A percentile compares a stretch with the other conserved stretches of the same genome.
These are phyloP conservation scores for Salvia sclarea DNA, from an alignment of 305 asterid genomes.

Conservation along the genomic window DNA sequence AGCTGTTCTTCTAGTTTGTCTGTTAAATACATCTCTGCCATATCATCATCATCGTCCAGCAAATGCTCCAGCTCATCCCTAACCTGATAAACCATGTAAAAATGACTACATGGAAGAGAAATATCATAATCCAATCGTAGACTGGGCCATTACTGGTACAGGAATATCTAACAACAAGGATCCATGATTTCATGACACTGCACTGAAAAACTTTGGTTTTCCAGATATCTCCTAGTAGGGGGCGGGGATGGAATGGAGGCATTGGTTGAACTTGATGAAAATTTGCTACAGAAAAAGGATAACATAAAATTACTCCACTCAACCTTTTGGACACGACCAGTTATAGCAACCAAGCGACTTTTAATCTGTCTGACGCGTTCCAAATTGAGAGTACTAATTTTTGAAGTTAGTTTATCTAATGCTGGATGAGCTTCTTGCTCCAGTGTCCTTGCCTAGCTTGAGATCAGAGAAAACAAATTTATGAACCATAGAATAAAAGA, in stretches of 20 bases:
- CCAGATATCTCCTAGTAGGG: no score
- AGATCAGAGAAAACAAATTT: constrained; percentile 30
- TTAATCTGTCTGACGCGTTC: constrained; percentile 96
- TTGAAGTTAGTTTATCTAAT: constrained; percentile 79
- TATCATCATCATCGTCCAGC: constrained; percentile 94
- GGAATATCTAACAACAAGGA: no score
- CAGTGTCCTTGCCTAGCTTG: constrained; percentile 82
- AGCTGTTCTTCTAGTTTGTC: constrained; percentile 66
- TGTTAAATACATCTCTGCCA: no score
- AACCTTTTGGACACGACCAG: constrained; percentile 99
- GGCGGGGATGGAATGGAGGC: no score
- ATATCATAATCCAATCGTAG: no score
- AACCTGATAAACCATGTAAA: constrained; percentile 51
- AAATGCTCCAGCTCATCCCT: constrained; percentile 96
- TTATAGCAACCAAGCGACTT: constrained; percentile 91
- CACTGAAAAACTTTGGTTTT: no score
- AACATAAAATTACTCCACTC: constrained; percentile 29
- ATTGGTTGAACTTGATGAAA: no score
- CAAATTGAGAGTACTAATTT: constrained; percentile 93
- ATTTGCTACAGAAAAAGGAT: constrained; percentile 12
- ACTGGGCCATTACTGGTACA: no score
- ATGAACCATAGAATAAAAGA: constrained; percentile 12
- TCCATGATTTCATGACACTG: no score
- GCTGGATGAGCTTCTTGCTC: constrained; percentile 99
- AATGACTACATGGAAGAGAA: constrained; percentile 26